A percentile compares a stretch with the other conserved stretches of the same genome.
These are phyloP conservation scores for Boletus rubropictus DNA, from an alignment of 768 basidiomycete species.

Conservation along the genomic window DNA sequence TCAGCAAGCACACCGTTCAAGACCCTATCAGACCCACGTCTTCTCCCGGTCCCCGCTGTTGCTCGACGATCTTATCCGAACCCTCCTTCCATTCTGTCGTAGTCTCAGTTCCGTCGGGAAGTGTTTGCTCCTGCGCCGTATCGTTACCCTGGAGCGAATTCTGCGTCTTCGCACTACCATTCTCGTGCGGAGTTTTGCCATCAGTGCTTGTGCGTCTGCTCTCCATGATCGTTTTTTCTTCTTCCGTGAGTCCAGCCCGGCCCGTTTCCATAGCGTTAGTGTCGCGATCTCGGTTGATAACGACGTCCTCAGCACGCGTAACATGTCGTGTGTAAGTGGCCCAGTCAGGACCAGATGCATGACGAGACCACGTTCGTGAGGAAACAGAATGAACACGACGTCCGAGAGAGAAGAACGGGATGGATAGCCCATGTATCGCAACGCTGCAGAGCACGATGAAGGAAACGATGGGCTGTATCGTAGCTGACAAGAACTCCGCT, in stretches of 20 bases:
- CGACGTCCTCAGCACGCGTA: constrained; percentile 65
- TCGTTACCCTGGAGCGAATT: constrained; percentile 14
- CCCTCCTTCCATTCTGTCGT: constrained; percentile 67
- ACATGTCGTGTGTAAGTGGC: constrained; percentile 70
- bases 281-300: constrained; percentile 75
- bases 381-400: constrained; percentile 73
- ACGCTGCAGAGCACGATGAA: constrained; percentile 95
- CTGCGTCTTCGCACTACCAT: constrained; percentile 8
- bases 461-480: constrained; percentile 88
- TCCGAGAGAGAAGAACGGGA: constrained; percentile 91
- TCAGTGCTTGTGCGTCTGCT: constrained; percentile 22
- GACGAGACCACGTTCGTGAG: constrained; percentile 88
- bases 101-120: constrained; percentile 40
- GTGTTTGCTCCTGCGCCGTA: constrained; percentile 30
- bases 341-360: constrained; percentile 75
- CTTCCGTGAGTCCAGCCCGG: constrained; percentile 26
- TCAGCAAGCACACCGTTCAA: constrained; percentile 12
- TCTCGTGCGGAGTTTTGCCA: constrained; percentile 2
- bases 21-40: constrained; percentile 46
- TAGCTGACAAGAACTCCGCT: constrained; percentile 57
- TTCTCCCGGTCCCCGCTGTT: constrained; percentile 49
- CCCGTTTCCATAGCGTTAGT: constrained; percentile 46
- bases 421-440: constrained; percentile 82
- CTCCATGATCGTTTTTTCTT: constrained; percentile 24
- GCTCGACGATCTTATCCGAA: constrained; percentile 59